Evolutionary conservation across 176 grass and related monocot genomes (phyloP), one percentile per base, ranked within the genome.

Genomic region (Paspalum vaginatum): DNA sequence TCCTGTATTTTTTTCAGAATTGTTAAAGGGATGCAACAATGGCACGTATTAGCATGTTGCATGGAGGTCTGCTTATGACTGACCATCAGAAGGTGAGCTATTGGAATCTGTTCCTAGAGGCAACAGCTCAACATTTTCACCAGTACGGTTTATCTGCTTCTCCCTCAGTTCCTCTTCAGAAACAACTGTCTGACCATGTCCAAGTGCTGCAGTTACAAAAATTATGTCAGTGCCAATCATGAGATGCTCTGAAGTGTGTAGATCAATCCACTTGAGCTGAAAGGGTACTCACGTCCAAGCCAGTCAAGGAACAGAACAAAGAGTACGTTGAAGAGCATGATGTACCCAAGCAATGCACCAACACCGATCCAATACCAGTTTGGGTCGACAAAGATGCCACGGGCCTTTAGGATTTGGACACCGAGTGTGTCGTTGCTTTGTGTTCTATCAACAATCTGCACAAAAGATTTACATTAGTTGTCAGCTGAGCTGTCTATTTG

Each of bases 331-430:
- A 97, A 97, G 55, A 94, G 68, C 79, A 97, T 88, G 79, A 90
- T 85, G 83, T 92, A 97, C 41, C 94, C 94, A 63, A 97, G 82
- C 77, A 97, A 70, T 58, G 89, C 94, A 49, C 76, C 89, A 8
- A 88, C 80, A 22, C 94, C 94, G n/a, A 97, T 97, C 94, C 94
- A 97, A 68, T 97, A 97, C 94, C 94, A 97, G 80, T 92, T 97
- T 51, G 94, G 15, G 70, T 97, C 89, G 11, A 90, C 85, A 79
- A 97, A 97, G 59, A 97, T 90, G 32, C 91, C 89, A 12, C 94
- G 91, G 0, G 65, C 46, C 64, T 85, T 81, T 13, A 97, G 75
- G 69, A 97, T 47, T 79, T 81, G 89, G 32, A 90, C 80, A 8
- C 94, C 94, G 5, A 97, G 82, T 13, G 85, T 94, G 13, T 86